phyloP scores from a whole-genome alignment of 345 rosid species.

The Passiflora organensis region DNA sequence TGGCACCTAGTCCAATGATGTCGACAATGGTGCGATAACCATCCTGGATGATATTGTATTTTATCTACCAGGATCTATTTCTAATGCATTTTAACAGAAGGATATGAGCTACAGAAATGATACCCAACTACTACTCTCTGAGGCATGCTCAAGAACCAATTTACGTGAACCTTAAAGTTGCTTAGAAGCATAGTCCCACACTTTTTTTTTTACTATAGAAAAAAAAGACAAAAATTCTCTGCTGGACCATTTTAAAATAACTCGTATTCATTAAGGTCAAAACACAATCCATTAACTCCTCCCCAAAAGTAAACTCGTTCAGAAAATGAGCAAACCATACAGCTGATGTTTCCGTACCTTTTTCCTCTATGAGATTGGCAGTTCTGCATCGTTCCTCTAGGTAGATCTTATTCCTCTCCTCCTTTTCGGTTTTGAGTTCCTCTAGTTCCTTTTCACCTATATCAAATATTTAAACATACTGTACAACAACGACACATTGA shows the following conservation, averaged over 20 bases:
- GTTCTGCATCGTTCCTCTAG: constrained; percentile 40
- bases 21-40: too few relatives aligned
- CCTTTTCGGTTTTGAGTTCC: constrained; percentile 55
- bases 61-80: neutral
- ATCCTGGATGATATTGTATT: constrained; percentile 1
- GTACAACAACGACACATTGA: constrained; percentile 3
- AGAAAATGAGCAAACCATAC: constrained; percentile 2
- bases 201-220: neutral
- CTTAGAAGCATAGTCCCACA: constrained; percentile 1
- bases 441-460: constrained; percentile 62
- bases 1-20: too few relatives aligned
- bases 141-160: too few relatives aligned
- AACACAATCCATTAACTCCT: neutral
- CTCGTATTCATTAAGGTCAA: neutral
- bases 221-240: too few relatives aligned
- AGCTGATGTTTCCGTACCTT: constrained; percentile 44
- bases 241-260: too few relatives aligned
- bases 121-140: neutral
- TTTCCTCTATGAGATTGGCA: constrained; percentile 50
- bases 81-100: neutral
- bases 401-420: constrained; percentile 45
- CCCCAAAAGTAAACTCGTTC: neutral
- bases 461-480: constrained; percentile 15
- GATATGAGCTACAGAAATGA: neutral
- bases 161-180: neutral